Evolutionary conservation across 2,329 filamentous ascomycete species (phyloP).

Genomic region (Xylariaceae sp.): DNA sequence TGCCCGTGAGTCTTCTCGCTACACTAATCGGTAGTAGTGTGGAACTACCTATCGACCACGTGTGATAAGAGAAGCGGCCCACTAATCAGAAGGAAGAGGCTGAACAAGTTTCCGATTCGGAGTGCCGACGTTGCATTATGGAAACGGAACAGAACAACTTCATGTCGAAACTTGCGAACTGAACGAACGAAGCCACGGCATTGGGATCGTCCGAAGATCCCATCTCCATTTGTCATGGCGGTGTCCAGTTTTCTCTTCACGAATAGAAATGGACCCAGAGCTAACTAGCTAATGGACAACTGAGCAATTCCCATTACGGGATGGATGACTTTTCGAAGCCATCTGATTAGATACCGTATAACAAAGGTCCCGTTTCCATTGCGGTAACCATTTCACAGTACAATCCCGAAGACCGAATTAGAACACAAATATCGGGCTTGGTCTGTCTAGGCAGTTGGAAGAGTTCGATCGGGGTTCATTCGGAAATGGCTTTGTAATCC

Average conservation of each 20-base stretch:
- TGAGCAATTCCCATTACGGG: no score
- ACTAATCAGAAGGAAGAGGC: constrained; percentile 4
- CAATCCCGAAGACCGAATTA: neutral
- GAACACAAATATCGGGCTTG: neutral
- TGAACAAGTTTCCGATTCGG: neutral
- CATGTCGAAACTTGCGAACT: no score
- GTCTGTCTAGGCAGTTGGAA: neutral
- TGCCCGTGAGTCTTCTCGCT: neutral
- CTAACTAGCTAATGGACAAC: no score
- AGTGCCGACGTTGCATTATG: neutral
- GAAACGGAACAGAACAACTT: no score
- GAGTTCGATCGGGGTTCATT: neutral
- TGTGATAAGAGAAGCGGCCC: neutral
- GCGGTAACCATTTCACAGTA: neutral
- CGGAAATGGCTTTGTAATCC: neutral
- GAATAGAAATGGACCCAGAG: no score
- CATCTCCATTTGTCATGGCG: neutral
- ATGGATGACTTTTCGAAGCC: neutral
- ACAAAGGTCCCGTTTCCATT: neutral
- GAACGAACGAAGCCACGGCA: neutral
- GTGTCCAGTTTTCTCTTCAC: no score
- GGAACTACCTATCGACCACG: neutral
- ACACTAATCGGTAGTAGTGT: neutral
- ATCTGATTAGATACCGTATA: neutral
- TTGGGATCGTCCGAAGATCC: neutral